A percentile compares a stretch with the other conserved stretches of the same genome.
phyloP scores from a whole-genome alignment of 1,284 basidiomycete species.

The Fomitopsis palustris region DNA sequence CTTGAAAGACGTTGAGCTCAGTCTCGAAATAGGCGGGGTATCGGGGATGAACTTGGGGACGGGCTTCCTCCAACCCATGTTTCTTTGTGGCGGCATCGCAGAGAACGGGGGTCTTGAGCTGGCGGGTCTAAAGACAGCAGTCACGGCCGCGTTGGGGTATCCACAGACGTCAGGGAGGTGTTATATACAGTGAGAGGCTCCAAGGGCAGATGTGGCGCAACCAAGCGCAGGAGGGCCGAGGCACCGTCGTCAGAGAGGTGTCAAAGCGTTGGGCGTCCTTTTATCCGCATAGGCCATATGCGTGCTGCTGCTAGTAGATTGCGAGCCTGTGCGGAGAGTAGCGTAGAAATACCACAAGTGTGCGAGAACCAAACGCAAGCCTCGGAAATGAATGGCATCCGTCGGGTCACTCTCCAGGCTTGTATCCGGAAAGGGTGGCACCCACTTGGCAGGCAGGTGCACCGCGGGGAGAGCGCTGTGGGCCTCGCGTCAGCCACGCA shows the following conservation, averaged over 20 bases:
- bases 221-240: not conserved
- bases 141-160: not conserved
- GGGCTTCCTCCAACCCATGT: conserved; percentile 63
- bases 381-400: conserved; percentile 4
- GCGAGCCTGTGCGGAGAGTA: not conserved
- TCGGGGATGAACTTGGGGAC: conserved; percentile 62
- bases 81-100: conserved; percentile 15
- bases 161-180: not conserved
- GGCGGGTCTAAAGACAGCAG: not conserved
- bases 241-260: not conserved
- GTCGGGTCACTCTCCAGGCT: conserved; percentile 1
- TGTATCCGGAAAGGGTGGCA: not conserved
- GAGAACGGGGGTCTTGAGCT: not conserved
- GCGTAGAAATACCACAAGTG: not conserved
- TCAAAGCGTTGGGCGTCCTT: not conserved
- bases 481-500: conserved; percentile 1
- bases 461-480: not conserved
- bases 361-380: not conserved
- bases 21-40: conserved; percentile 42
- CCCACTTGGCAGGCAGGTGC: not conserved
- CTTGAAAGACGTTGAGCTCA: conserved; percentile 23
- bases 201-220: not conserved
- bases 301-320: not conserved
- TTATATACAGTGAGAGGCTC: not conserved
- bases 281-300: conserved; percentile 5